A percentile compares a stretch with the other conserved stretches of the same genome.
Conservation (phyloP, 202 grass and related monocot species). For the Schoenoplectus triqueter region DNA sequence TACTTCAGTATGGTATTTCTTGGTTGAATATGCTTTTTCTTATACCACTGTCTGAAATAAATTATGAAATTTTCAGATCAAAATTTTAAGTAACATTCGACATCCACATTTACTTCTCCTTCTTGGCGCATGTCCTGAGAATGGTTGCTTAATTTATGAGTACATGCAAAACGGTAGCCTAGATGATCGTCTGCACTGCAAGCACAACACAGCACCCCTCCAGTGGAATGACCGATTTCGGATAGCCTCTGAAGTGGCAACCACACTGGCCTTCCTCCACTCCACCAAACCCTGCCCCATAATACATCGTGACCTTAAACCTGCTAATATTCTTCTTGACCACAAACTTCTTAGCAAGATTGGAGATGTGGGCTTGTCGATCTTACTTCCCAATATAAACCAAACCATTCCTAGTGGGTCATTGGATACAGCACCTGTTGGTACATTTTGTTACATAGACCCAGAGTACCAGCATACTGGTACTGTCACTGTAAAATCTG, state of each 20-base stretch:
- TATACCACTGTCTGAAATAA: background rate
- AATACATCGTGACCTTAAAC: constrained; percentile 94
- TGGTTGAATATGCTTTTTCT: background rate
- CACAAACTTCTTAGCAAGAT: constrained; percentile 77
- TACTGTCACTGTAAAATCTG: constrained; percentile 70
- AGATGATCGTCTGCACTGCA: constrained; percentile 71
- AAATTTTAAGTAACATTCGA: constrained; percentile 72
- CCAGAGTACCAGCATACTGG: constrained; percentile 92
- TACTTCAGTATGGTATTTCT: constrained; percentile 2
- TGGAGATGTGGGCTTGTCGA: constrained; percentile 86
- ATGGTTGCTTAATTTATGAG: constrained; percentile 80
- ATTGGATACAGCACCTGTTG: constrained; percentile 78
- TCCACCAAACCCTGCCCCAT: constrained; percentile 78
- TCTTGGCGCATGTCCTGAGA: constrained; percentile 87
- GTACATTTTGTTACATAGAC: constrained; percentile 97
- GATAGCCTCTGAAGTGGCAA: constrained; percentile 80
- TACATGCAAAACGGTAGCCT: constrained; percentile 95
- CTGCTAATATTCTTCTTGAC: constrained; percentile 90
- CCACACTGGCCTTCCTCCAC: constrained; percentile 81
- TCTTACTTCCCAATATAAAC: constrained; percentile 55
- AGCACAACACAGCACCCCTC: constrained; percentile 46
- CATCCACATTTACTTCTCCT: constrained; percentile 82
- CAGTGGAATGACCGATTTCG: constrained; percentile 74
- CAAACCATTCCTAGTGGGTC: constrained; percentile 47
- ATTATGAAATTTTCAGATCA: constrained; percentile 55